phyloP scores from a whole-genome alignment of 2,329 filamentous ascomycete genomes.

The Tolypocladium tropicale region DNA sequence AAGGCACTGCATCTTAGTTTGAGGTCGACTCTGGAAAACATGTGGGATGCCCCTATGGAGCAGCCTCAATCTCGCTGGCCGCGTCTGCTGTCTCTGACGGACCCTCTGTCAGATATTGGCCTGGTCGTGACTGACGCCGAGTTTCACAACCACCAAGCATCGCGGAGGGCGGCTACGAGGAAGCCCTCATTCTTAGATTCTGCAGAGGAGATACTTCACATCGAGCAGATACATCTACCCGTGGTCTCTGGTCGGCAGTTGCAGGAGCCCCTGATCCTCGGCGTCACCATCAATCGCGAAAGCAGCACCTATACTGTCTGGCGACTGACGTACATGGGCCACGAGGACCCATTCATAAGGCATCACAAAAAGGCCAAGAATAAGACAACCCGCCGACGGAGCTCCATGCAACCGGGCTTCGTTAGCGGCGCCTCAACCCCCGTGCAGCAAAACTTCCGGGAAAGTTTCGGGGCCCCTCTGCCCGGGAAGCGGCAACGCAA shows the following conservation, averaged over 20 bases:
- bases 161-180: constrained; percentile 23
- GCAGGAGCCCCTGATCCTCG: constrained; percentile 53
- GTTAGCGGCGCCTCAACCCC: constrained; percentile 71
- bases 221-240: constrained; percentile 58
- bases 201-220: constrained; percentile 74
- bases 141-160: constrained; percentile 17
- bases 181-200: constrained; percentile 54
- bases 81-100: constrained; percentile 71
- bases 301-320: constrained; percentile 74
- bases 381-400: constrained; percentile 42
- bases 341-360: constrained; percentile 47
- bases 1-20: constrained; percentile 43
- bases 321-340: constrained; percentile 68
- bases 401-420: constrained; percentile 57
- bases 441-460: constrained; percentile 57
- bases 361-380: constrained; percentile 34
- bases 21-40: constrained; percentile 43
- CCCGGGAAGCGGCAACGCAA: constrained; percentile 44
- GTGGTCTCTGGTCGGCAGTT: constrained; percentile 22
- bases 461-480: constrained; percentile 60
- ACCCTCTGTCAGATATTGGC: constrained; percentile 78
- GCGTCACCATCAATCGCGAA: constrained; percentile 72
- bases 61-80: constrained; percentile 54
- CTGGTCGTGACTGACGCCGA: constrained; percentile 59
- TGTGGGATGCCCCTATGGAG: constrained; percentile 45